A percentile compares a stretch with the other conserved stretches of the same genome.
Evolutionary conservation across 2,329 filamentous ascomycete species (phyloP).

Genomic region (Kalaharituber pfeilii): DNA sequence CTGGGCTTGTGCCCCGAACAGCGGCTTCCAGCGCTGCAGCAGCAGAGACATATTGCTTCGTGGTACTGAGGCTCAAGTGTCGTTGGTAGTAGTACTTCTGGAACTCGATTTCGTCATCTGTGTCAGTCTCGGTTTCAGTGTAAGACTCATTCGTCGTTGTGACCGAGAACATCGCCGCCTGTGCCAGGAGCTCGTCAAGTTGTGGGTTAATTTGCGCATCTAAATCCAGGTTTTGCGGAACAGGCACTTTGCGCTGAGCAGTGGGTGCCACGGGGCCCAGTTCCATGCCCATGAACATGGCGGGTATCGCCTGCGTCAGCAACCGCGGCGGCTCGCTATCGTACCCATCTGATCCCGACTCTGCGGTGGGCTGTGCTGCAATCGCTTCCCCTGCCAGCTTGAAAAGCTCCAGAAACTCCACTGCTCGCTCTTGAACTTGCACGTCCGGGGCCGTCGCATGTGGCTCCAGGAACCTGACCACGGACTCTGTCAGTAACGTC

Average conservation of each 20-base stretch:
- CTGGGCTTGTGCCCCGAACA: constrained; percentile 4
- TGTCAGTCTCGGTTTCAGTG: constrained; percentile 29
- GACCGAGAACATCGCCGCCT: constrained; percentile 29
- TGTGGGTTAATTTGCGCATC: constrained; percentile 67
- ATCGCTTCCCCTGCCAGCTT: constrained; percentile 72
- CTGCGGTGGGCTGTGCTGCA: constrained; percentile 40
- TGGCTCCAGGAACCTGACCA: constrained; percentile 66
- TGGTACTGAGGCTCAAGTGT: neutral
- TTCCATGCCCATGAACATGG: constrained; percentile 69
- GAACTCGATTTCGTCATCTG: constrained; percentile 48
- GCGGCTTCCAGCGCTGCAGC: constrained; percentile 16
- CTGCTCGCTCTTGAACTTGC: constrained; percentile 86
- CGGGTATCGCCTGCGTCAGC: constrained; percentile 77
- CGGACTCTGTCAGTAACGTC: constrained; percentile 59
- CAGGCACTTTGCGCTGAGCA: constrained; percentile 71
- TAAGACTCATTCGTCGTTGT: neutral
- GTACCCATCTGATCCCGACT: constrained; percentile 31
- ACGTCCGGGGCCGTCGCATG: constrained; percentile 67
- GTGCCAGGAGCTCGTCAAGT: constrained; percentile 45
- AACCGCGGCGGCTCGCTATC: constrained; percentile 54
- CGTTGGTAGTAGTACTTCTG: constrained; percentile 45
- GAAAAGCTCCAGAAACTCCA: constrained; percentile 80
- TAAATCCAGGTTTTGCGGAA: constrained; percentile 58
- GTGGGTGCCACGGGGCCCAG: constrained; percentile 74
- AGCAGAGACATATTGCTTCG: constrained; percentile 1